phyloP scores from a whole-genome alignment of 2,329 filamentous ascomycete genomes.

The Fusarium redolens region DNA sequence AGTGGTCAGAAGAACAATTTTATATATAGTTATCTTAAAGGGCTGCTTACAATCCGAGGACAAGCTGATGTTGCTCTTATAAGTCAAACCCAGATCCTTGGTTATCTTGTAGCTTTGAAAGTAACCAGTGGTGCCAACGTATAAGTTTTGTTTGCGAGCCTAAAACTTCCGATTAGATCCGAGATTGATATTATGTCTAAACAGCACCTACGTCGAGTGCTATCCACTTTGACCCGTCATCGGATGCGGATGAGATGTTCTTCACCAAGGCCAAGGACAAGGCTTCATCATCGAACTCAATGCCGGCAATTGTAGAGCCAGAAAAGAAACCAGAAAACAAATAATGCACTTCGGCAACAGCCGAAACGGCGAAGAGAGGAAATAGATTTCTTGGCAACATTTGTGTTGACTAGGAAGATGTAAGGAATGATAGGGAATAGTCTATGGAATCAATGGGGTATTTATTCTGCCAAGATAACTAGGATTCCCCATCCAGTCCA shows the following conservation, averaged over 20 bases:
- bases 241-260: neutral
- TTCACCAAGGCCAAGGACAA: rapidly evolving
- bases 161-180: neutral
- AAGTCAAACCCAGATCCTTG: rapidly evolving
- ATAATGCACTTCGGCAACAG: neutral
- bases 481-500: neutral
- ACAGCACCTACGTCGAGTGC: neutral
- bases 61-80: neutral
- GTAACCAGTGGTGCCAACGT: neutral
- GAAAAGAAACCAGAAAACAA: neutral
- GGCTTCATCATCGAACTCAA: neutral
- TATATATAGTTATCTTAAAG: neutral
- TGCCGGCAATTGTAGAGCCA: rapidly evolving
- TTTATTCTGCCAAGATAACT: neutral
- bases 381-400: neutral
- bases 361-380: neutral
- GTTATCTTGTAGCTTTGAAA: neutral
- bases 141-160: neutral
- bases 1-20: neutral
- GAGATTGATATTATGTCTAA: rapidly evolving
- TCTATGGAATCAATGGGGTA: rapidly evolving
- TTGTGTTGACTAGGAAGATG: neutral
- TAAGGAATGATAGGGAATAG: neutral
- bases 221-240: neutral
- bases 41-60: neutral